Evolutionary conservation across 495 filamentous ascomycete species (phyloP), one percentile per base, ranked within the genome.

Genomic region (Melanomma pulvis-pyrius): DNA sequence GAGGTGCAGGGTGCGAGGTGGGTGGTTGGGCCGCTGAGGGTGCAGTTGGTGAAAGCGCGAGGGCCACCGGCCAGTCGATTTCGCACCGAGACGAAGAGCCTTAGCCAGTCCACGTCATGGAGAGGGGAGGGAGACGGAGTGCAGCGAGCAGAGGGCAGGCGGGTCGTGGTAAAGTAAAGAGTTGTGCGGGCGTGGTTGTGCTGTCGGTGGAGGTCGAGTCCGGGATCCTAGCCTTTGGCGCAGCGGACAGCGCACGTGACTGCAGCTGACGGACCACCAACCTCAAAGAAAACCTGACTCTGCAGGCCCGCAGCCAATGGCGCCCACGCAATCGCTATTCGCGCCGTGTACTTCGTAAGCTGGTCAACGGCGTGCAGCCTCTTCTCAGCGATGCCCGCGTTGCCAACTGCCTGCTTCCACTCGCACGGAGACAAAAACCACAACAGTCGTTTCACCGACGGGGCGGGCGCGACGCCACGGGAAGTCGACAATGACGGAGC

Each of bases 21-120:
- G 50, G 21, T 17, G 63, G 59, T 53, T 59, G 59, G 44, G 59
- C 34, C 53, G 29, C 7, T 50, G 59, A 41, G 46, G 44, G 49
- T n/a, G 46, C 24, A 63, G 34, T 62, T 52, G 60, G 55, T 61
- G 56, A 67, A 60, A 59, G 60, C 65, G 54, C 55, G 44, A n/a
- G 48, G 21, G 48, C 48, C 48, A 28, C n/a, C 48, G 25, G 48
- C 44, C 53, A 39, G 26, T 64, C 34, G 61, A 48, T 8, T 2
- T 19, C 58, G 44, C 26, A 36, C 58, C 44, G 58, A 47, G 39
- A 25, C 28, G 26, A 32, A 28, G 56, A 24, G 26, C 29, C 0
- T 46, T 65, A 65, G 62, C 62, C 26, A 57, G 53, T 41, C 17
- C 26, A 50, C 41, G 64, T 67, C 64, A 67, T 67, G 41, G 50